Evolutionary conservation across 805 yeast species (phyloP).

Genomic region (Lipomyces kockii): DNA sequence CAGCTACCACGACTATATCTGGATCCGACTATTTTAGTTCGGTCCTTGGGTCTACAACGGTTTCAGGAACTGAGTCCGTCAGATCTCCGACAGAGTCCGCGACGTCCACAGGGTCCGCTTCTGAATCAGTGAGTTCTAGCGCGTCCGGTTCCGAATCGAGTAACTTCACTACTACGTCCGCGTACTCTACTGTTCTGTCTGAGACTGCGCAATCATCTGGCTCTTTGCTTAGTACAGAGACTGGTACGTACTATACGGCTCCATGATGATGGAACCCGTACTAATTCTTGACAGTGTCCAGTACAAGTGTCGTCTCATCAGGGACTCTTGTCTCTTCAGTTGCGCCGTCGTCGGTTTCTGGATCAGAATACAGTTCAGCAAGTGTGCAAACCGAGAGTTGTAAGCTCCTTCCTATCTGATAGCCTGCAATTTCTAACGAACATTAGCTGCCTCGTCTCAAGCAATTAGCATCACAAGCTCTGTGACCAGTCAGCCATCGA

Average conservation of each 20-base stretch:
- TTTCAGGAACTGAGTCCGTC: background rate
- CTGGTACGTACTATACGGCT: background rate
- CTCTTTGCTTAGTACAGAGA: background rate
- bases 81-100: background rate
- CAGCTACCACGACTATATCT: background rate
- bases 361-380: background rate
- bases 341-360: background rate
- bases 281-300: background rate
- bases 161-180: background rate
- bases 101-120: background rate
- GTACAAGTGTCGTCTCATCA: background rate
- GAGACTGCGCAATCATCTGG: background rate
- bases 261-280: background rate
- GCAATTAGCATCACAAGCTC: constrained; percentile 12
- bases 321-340: background rate
- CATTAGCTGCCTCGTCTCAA: background rate
- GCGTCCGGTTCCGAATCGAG: background rate
- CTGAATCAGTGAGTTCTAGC: background rate
- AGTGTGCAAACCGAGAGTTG: background rate
- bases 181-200: background rate
- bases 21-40: background rate
- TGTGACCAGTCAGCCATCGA: constrained; percentile 20
- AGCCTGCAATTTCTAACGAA: background rate
- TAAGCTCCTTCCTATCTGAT: background rate
- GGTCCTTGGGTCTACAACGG: background rate